Evolutionary conservation across 2,329 filamentous ascomycete species (phyloP).

Genomic region (Colletotrichum musae): DNA sequence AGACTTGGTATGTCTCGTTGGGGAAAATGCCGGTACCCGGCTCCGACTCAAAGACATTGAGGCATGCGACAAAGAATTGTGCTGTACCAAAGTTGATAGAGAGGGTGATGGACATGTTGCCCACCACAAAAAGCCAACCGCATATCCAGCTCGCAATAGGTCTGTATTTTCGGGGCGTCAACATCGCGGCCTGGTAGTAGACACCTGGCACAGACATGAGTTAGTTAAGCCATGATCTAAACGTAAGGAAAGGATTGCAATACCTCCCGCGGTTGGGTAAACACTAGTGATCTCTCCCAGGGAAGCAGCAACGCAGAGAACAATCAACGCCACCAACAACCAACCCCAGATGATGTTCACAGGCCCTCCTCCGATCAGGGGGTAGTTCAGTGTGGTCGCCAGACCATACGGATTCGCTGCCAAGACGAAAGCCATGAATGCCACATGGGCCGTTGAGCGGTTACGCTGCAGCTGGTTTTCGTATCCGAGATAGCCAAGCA

Average conservation of each 20-base stretch:
- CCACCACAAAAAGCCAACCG: slow-evolving; percentile 83
- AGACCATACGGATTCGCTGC: slow-evolving; percentile 82
- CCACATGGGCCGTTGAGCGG: slow-evolving; percentile 77
- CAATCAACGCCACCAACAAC: slow-evolving; percentile 77
- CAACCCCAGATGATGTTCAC: slow-evolving; percentile 82
- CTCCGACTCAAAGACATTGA: slow-evolving; percentile 68
- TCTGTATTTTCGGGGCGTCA: slow-evolving; percentile 73
- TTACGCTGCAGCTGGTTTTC: slow-evolving; percentile 75
- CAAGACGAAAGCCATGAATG: slow-evolving; percentile 84
- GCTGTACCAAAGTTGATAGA: slow-evolving; percentile 85
- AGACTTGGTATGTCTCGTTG: slow-evolving; percentile 75
- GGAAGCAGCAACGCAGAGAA: slow-evolving; percentile 78
- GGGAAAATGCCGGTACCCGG: slow-evolving; percentile 60
- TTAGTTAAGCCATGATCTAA: slow-evolving; percentile 33
- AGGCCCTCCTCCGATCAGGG: slow-evolving; percentile 76
- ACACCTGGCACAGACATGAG: slow-evolving; percentile 58
- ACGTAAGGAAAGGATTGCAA: slow-evolving; percentile 4
- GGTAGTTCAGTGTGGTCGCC: slow-evolving; percentile 78
- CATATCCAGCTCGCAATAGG: slow-evolving; percentile 78
- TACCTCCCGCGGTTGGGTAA: slow-evolving; percentile 80
- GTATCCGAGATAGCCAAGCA: slow-evolving; percentile 76
- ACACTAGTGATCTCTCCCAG: slow-evolving; percentile 83
- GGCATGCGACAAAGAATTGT: slow-evolving; percentile 70
- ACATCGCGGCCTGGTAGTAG: slow-evolving; percentile 85
- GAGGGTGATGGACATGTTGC: slow-evolving; percentile 85